These are phyloP conservation scores for Fremontodendron californicum DNA, from an alignment of 345 rosid genomes.

Conservation along the genomic window DNA sequence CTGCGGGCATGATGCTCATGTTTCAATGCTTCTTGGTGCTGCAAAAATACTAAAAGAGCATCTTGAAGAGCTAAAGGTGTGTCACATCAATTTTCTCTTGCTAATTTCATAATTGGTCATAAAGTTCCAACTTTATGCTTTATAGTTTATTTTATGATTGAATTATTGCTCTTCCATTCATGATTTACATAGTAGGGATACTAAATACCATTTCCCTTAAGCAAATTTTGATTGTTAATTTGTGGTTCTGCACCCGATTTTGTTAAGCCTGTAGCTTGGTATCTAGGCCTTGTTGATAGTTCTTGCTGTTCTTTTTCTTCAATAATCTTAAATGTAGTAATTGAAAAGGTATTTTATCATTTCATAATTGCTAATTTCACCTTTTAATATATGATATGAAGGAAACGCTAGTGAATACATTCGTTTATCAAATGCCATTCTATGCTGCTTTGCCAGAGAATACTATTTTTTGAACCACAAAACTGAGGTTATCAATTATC, in stretches of 20 bases:
- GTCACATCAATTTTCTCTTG: background rate
- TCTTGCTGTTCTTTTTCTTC: background rate
- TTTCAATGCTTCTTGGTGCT: constrained; percentile 72
- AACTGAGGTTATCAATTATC: background rate
- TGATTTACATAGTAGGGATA: background rate
- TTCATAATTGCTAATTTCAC: background rate
- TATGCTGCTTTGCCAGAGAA: background rate
- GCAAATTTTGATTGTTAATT: background rate
- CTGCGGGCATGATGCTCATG: constrained; percentile 71
- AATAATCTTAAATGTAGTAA: background rate
- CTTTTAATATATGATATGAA: background rate
- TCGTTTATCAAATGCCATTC: background rate
- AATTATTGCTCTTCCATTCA: background rate
- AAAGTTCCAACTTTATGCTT: background rate
- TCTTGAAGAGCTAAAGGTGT: constrained; percentile 34
- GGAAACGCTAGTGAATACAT: background rate
- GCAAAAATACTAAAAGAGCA: constrained; percentile 47
- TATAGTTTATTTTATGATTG: background rate
- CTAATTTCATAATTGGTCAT: background rate
- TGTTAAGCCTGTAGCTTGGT: background rate
- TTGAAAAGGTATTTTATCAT: background rate
- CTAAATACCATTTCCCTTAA: background rate
- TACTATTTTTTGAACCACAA: background rate
- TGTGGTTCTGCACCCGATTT: background rate
- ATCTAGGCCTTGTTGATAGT: background rate